phyloP scores from a whole-genome alignment of 2,329 filamentous ascomycete genomes.

The Dactylellina haptotyla region DNA sequence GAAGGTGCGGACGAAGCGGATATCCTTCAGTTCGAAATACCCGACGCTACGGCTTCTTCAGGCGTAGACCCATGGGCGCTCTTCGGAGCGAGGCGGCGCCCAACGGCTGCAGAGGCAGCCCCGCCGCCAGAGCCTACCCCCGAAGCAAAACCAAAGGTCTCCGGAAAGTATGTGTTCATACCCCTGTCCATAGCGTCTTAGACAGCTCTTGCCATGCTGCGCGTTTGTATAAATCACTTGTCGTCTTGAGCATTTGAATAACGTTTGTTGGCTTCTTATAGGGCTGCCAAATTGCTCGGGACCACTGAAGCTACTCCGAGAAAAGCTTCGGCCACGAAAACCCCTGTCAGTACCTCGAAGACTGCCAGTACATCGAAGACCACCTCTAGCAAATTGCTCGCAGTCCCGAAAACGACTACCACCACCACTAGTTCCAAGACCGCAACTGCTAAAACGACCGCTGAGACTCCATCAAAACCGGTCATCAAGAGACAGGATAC shows the following conservation, averaged over 20 bases:
- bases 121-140: slow-evolving; percentile 16
- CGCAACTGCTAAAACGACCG: neutral
- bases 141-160: slow-evolving; percentile 30
- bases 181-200: neutral
- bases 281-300: slow-evolving; percentile 50
- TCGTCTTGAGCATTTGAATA: slow-evolving; percentile 10
- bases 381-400: too few relatives aligned
- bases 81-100: slow-evolving; percentile 53
- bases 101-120: slow-evolving; percentile 22
- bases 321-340: slow-evolving; percentile 8
- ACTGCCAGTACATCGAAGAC: neutral
- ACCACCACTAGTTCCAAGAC: neutral
- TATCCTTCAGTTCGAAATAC: slow-evolving; percentile 47
- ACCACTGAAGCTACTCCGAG: slow-evolving; percentile 34
- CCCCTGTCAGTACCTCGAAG: slow-evolving; percentile 14
- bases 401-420: neutral
- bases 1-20: slow-evolving; percentile 28
- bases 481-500: slow-evolving; percentile 25
- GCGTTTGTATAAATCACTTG: slow-evolving; percentile 18
- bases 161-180: slow-evolving; percentile 36
- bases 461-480: slow-evolving; percentile 8
- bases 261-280: slow-evolving; percentile 12
- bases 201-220: neutral
- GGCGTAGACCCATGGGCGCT: slow-evolving; percentile 51
- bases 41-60: slow-evolving; percentile 53